Evolutionary conservation across 768 basidiomycete species (phyloP), one percentile per base, ranked within the genome.

Genomic region (Dentipellis sp.): DNA sequence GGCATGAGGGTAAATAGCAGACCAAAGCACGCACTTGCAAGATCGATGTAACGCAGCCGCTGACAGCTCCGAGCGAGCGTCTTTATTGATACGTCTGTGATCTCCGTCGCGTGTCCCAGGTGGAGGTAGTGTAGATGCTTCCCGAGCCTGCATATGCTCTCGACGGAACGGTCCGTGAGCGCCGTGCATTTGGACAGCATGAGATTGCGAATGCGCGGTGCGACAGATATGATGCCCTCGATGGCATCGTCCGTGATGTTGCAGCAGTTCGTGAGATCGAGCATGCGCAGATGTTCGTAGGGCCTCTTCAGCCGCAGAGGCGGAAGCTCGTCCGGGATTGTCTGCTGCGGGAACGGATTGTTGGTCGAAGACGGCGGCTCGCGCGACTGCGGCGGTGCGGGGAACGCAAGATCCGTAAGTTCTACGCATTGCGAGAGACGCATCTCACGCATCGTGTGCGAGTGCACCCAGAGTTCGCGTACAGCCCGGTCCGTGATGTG

Each of bases 91-190:
- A 80, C 79, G 68, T 99, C 97, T 7, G 93, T 95, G 59, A 98
- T 93, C 63, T 83, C 85, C 61, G 75, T 75, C 7, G 91, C 89
- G 73, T 99, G 95, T 7, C 94, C 97, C 40, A 98, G 78, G 68
- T 99, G 97, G 36, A 99, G 79, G 67, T 95, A 92, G 67, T 98
- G 97, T 36, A 99, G 68, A 67, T 94, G 83, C 67, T 88, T 87
- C n/a, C 94, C 94, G 16, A 99, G 78, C 65, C 76, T 77, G 68
- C 90, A 90, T 36, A 98, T 89, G 57, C 80, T 86, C 62, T 88
- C 84, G 38, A 98, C 82, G 1, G 88, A 79, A 56, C 78, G 79
- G 71, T 95, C 91, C 7, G 92, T 91, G 64, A 97, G 73, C 46
- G 80, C 68, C 10, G 70, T 67, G 66, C 94, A 97, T 68, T 94